Conservation (phyloP, 768 basidiomycete species). For the Cyclocybe aegerita region DNA sequence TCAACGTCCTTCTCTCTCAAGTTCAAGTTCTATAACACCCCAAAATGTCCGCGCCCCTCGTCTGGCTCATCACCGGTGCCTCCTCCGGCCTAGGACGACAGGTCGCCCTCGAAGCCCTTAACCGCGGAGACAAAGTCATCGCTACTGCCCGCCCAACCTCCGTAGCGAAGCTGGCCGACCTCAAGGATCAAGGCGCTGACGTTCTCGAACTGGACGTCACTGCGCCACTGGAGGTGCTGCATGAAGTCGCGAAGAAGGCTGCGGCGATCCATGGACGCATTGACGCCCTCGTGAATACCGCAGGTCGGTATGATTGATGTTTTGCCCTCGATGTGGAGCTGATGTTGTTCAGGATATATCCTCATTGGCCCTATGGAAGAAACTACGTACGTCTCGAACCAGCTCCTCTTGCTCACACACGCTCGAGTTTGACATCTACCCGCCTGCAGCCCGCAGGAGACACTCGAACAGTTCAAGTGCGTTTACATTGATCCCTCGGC, state of each 20-base stretch:
- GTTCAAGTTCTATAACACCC: too few species aligned
- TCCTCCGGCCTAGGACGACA: slow-evolving; percentile 37
- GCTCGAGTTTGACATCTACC: too few species aligned
- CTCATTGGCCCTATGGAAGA: slow-evolving; percentile 28
- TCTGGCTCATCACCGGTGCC: slow-evolving; percentile 22
- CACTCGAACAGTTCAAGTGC: slow-evolving; percentile 30
- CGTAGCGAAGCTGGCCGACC: slow-evolving; percentile 30
- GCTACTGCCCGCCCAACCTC: slow-evolving; percentile 39
- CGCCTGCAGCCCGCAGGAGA: slow-evolving; percentile 34
- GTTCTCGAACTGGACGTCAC: slow-evolving; percentile 32
- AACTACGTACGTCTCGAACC: slow-evolving; percentile 18
- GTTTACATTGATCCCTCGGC: neutral
- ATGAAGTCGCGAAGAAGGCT: slow-evolving; percentile 30
- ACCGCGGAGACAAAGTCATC: slow-evolving; percentile 44
- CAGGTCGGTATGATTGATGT: slow-evolving; percentile 20
- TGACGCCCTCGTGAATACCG: slow-evolving; percentile 45
- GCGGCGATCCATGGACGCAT: slow-evolving; percentile 34
- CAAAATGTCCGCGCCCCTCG: slow-evolving; percentile 2
- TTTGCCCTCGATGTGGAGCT: neutral
- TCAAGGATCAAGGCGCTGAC: slow-evolving; percentile 36
- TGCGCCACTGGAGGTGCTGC: slow-evolving; percentile 26
- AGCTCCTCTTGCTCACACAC: neutral
- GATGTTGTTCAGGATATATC: slow-evolving; percentile 27
- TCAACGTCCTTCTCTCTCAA: too few species aligned
- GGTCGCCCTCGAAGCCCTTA: slow-evolving; percentile 35